These are phyloP conservation scores for Elongisporangium undulatum DNA, from an alignment of 352 stramenopile genomes.

Conservation along the genomic window DNA sequence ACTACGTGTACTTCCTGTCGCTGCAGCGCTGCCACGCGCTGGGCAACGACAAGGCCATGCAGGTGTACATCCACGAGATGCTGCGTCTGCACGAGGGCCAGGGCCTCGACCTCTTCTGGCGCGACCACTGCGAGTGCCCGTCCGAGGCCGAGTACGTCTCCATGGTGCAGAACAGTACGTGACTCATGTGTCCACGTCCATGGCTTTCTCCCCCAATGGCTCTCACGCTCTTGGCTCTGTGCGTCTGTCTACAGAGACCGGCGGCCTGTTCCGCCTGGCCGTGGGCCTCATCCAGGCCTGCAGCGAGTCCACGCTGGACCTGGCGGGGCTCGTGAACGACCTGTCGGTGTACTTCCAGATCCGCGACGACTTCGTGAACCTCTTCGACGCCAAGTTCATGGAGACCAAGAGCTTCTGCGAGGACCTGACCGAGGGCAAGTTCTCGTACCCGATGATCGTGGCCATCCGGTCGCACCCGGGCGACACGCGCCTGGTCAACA, in stretches of 20 bases:
- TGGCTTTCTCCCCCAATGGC: no score
- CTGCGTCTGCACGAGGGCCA: constrained; percentile 95
- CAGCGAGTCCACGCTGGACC: constrained; percentile 65
- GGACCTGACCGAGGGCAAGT: constrained; percentile 98
- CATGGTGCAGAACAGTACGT: constrained; percentile 95
- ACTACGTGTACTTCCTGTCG: constrained; percentile 98
- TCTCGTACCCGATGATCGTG: constrained; percentile 90
- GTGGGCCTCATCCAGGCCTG: constrained; percentile 94
- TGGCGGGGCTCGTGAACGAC: constrained; percentile 89
- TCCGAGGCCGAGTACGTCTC: constrained; percentile 90
- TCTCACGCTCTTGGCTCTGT: background rate
- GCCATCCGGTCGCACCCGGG: constrained; percentile 59
- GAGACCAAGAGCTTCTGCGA: constrained; percentile 98
- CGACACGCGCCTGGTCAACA: constrained; percentile 91
- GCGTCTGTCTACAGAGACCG: constrained; percentile 74
- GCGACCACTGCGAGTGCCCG: constrained; percentile 88
- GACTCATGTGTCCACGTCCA: background rate
- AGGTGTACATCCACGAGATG: constrained; percentile 94
- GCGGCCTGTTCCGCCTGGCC: constrained; percentile 94
- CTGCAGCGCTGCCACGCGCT: constrained; percentile 90
- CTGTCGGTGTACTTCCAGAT: constrained; percentile 98
- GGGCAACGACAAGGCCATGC: constrained; percentile 73
- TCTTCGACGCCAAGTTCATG: constrained; percentile 95
- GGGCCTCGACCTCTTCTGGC: constrained; percentile 95
- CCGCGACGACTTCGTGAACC: constrained; percentile 97